Percentiles rank a stretch among this genome's conserved stretches.
Conservation (phyloP, 2,329 filamentous ascomycete genomes). For the Monascus ruber region DNA sequence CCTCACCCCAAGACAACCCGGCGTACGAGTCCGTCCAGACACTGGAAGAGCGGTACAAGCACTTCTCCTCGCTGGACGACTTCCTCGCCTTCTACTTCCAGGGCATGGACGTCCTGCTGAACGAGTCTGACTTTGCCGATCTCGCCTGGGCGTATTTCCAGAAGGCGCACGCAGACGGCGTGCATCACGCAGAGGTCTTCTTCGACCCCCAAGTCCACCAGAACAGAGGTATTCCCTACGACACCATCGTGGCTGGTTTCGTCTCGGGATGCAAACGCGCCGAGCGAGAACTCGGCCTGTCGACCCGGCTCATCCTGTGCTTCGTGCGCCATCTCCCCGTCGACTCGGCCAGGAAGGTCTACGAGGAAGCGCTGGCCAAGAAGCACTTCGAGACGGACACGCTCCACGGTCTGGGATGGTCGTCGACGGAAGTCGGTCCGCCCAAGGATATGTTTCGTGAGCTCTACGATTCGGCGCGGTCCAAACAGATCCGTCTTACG, state of each 20-base stretch:
- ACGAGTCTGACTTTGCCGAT: conserved; percentile 57
- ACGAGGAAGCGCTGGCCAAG: conserved; percentile 27
- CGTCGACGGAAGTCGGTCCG: conserved; percentile 49
- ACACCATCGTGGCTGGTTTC: conserved; percentile 54
- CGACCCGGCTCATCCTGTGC: conserved; percentile 57
- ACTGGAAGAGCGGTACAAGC: conserved; percentile 52
- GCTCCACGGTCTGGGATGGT: conserved; percentile 55
- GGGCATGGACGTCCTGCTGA: conserved; percentile 58
- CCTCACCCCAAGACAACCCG: conserved; percentile 41
- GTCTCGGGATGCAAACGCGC: conserved; percentile 49
- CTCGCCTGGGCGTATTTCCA: conserved; percentile 62
- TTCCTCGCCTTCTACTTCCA: conserved; percentile 72
- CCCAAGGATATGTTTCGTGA: conserved; percentile 49
- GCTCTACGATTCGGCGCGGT: conserved; percentile 46
- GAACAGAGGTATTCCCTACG: conserved; percentile 50
- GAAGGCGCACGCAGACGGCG: conserved; percentile 51
- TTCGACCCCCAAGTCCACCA: conserved; percentile 72
- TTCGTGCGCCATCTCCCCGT: conserved; percentile 60
- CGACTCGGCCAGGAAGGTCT: conserved; percentile 38
- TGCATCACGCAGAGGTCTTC: conserved; percentile 66
- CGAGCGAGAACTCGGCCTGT: conserved; percentile 51
- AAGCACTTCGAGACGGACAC: conserved; percentile 38
- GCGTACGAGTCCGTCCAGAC: conserved; percentile 51
- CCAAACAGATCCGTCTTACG: conserved; percentile 49
- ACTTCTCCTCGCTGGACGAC: conserved; percentile 61